phyloP scores from a whole-genome alignment of 306 rosid species.

The Quercus mongolica region DNA sequence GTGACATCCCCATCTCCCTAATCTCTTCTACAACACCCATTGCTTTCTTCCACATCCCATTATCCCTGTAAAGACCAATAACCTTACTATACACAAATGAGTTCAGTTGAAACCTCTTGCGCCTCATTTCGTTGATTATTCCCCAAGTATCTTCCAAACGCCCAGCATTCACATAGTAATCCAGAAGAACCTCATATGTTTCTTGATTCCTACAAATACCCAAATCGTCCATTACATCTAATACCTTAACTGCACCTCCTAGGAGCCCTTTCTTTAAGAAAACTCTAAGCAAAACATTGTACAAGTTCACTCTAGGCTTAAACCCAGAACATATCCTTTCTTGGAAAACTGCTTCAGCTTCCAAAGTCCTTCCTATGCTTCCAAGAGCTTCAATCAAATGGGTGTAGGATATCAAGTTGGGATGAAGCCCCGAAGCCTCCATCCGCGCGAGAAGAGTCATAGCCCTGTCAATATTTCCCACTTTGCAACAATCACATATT shows the following conservation, averaged over 20 bases:
- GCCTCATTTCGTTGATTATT: slow-evolving; percentile 58
- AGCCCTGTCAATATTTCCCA: slow-evolving; percentile 50
- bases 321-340: slow-evolving; percentile 54
- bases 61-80: slow-evolving; percentile 65
- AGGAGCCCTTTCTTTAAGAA: slow-evolving; percentile 69
- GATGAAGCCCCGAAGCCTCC: slow-evolving; percentile 54
- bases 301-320: slow-evolving; percentile 43
- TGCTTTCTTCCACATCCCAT: slow-evolving; percentile 94
- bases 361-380: slow-evolving; percentile 63
- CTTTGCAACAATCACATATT: slow-evolving; percentile 47
- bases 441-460: slow-evolving; percentile 53
- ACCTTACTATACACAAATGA: slow-evolving; percentile 62
- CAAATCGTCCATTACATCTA: slow-evolving; percentile 41
- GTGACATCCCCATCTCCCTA: slow-evolving; percentile 43
- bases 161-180: slow-evolving; percentile 66
- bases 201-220: slow-evolving; percentile 37
- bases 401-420: slow-evolving; percentile 35
- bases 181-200: slow-evolving; percentile 59
- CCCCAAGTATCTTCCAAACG: slow-evolving; percentile 78
- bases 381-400: slow-evolving; percentile 63
- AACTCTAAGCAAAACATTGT: slow-evolving; percentile 63
- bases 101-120: slow-evolving; percentile 41
- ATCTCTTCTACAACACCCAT: slow-evolving; percentile 59
- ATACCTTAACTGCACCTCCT: slow-evolving; percentile 41
- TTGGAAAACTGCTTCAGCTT: slow-evolving; percentile 66